Evolutionary conservation across 2,329 filamentous ascomycete species (phyloP).

Genomic region (Fusarium nanum): DNA sequence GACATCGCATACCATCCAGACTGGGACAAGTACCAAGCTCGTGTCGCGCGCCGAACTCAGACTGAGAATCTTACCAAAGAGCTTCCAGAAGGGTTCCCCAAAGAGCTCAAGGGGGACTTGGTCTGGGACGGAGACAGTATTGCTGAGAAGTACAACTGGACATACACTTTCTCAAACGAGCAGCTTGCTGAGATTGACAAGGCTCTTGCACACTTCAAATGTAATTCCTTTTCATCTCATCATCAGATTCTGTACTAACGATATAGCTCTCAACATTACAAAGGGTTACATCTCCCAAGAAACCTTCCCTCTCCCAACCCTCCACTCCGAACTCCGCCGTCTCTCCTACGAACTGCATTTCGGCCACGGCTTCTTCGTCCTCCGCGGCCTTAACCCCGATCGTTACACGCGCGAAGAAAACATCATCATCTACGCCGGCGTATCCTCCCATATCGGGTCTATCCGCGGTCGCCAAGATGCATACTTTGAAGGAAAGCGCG

Average conservation of each 20-base stretch:
- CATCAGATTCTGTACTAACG: background rate
- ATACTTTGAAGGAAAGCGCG: slow-evolving; percentile 56
- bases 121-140: slow-evolving; percentile 33
- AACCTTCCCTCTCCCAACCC: slow-evolving; percentile 66
- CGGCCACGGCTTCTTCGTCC: slow-evolving; percentile 70
- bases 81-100: slow-evolving; percentile 18
- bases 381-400: slow-evolving; percentile 67
- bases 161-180: slow-evolving; percentile 1
- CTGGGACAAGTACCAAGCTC: slow-evolving; percentile 16
- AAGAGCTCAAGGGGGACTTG: slow-evolving; percentile 12
- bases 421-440: slow-evolving; percentile 68
- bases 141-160: slow-evolving; percentile 23
- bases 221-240: background rate
- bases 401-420: slow-evolving; percentile 67
- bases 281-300: slow-evolving; percentile 54
- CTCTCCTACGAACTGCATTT: slow-evolving; percentile 66
- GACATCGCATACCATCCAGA: slow-evolving; percentile 31
- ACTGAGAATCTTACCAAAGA: background rate
- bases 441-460: slow-evolving; percentile 68
- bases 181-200: slow-evolving; percentile 19
- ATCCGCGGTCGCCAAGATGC: slow-evolving; percentile 65
- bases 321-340: slow-evolving; percentile 62
- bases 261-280: background rate
- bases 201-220: slow-evolving; percentile 24
- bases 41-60: background rate